Evolutionary conservation across 331 rosid species (phyloP), one percentile per base, ranked within the genome.

Genomic region (Dryas integrifolia): DNA sequence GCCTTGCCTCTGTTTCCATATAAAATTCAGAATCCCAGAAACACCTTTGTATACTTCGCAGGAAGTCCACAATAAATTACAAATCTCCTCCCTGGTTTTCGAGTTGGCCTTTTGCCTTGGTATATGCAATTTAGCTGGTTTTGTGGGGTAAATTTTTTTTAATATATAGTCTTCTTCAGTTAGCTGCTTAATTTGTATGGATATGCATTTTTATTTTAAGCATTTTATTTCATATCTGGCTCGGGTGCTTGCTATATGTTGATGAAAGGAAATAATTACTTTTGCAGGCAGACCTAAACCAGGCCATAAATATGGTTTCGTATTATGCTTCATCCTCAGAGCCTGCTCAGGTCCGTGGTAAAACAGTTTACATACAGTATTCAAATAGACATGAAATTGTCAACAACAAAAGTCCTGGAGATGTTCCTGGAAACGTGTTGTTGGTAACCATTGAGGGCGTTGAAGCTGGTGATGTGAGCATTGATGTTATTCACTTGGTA

Each of bases 381-480:
- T 91, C 97, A 72, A 89, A 91, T 53, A 87, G 97, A 63, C 92
- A 89, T 48, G 97, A 91, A 78, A 89, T 91, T 74, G 97, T 91
- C 72, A 89, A 91, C 89, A 88, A 91, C 79, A 91, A 91, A 84
- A 84, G 91, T 76, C 96, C 92, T 0, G 91, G 96, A 52, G 92
- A 91, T 81, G 86, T 89, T 79, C 92, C 96, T 4, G 97, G 97
- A 80, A 91, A 91, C 81, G 92, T 89, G 76, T 85, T 91, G 77
- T 78, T 91, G 76, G 97, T 89, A 43, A 87, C 97, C 18, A 89
- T 87, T n/a, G 97, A 89, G 81, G 96, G 92, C 3, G 91, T 89
- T 64, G 96, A 91, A 78, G 97, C 92, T 46, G 97, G 96, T 14
- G 97, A 91, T 45, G 97, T 91, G 76, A 89, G 97, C 91, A 91